Base-by-base conservation (phyloP, 2,329 filamentous ascomycete species). In the Colletotrichum orbiculare region DNA sequence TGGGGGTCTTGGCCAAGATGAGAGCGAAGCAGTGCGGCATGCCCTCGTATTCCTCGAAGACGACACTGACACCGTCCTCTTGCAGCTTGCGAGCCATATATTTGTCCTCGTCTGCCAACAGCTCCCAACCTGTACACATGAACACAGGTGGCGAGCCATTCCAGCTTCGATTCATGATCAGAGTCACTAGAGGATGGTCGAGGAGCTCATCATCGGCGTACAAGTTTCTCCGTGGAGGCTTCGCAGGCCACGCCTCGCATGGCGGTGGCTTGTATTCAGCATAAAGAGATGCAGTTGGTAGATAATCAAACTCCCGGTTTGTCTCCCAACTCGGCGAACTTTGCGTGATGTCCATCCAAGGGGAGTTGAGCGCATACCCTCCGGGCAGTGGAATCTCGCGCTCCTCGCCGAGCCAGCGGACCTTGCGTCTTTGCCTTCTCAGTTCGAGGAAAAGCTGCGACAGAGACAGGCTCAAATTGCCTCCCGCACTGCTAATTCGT, bases 11-110 rank as follows among this genome's bases (percentile, higher is more conserved):
- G 2, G 81, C 75, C 60, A 92, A 76, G 1, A 92, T 68, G 67
- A 88, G 71, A 1, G 84, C 86, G 72, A 93, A 95, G 69, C 87
- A 88, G 76, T 94, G 92, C 58, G 92, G 91, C 92, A 95, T 95
- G 3, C 87, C 90, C 74, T 94, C 89, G 73, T 89, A 96, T 76
- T 93, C 87, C 73, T 92, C 87, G 71, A 89, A 91, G 4, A 87
- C 81, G 0, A 94, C 85, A 0, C 71, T 72, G 0, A 90, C 89
- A 6, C 86, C 87, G 49, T 91, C 85, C 8, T 71, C 68, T 13
- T 80, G 80, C 10, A 91, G 80, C 43, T 83, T 82, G 45, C 79
- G 76, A 0, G 89, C 90, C 2, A 92, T 73, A 56, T 87, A 86
- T 68, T 82, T 83, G 65, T 83, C 83, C 74, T 94, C 91, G 74